phyloP scores from a whole-genome alignment of 2,329 filamentous ascomycete species.

The Alternaria triticina region DNA sequence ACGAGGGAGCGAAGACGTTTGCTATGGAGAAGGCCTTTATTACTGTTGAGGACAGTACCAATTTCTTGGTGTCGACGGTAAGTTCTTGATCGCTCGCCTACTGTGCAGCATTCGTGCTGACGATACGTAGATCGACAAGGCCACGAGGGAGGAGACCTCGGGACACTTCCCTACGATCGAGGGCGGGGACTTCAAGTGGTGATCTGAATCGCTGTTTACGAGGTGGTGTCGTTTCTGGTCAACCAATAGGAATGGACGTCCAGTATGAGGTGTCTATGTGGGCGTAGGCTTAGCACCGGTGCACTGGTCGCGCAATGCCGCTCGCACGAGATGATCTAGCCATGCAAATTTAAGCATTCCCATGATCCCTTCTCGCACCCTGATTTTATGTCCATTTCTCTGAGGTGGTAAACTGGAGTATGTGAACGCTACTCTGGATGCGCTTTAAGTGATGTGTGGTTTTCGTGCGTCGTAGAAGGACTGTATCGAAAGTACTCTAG shows the following conservation, averaged over 20 bases:
- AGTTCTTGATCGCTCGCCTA: neutral
- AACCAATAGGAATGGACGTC: rapidly evolving
- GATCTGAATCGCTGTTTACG: neutral
- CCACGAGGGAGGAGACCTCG: neutral
- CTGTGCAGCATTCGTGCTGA: neutral
- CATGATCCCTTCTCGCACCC: neutral
- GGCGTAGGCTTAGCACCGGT: neutral
- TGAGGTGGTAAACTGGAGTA: neutral
- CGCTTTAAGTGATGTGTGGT: neutral
- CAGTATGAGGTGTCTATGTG: neutral
- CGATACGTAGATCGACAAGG: neutral
- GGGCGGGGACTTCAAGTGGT: neutral
- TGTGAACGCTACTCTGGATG: rapidly evolving
- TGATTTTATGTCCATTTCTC: rapidly evolving
- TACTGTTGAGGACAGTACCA: neutral
- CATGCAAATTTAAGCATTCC: neutral
- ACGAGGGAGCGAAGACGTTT: neutral
- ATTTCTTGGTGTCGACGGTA: neutral
- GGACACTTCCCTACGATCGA: neutral
- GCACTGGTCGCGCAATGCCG: neutral
- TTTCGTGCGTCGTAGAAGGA: neutral
- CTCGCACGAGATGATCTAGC: neutral
- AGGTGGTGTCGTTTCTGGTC: neutral
- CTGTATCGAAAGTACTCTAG: neutral
- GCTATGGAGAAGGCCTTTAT: neutral